Evolutionary conservation across 192 early-diverging fungal species (phyloP).

Genomic region (Backusella morwellensis): DNA sequence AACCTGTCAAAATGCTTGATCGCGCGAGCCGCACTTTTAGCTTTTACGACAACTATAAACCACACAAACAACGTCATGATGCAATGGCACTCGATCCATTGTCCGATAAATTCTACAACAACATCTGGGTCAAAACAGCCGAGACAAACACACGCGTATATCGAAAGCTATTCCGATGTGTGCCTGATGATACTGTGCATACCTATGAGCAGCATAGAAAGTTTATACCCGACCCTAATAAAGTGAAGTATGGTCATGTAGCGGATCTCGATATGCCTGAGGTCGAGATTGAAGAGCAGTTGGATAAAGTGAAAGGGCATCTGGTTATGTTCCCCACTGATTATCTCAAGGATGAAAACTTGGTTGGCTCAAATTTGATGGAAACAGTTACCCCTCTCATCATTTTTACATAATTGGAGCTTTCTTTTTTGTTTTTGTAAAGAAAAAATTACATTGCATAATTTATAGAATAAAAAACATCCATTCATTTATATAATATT

Average conservation of each 20-base stretch:
- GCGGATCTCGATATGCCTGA: conserved; percentile 33
- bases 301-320: conserved; percentile 45
- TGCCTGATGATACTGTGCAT: conserved; percentile 73
- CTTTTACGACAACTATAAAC: conserved; percentile 18
- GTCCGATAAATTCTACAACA: conserved; percentile 55
- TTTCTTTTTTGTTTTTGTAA: neutral
- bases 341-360: conserved; percentile 47
- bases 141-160: conserved; percentile 61
- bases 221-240: conserved; percentile 45
- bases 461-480: neutral
- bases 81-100: conserved; percentile 65
- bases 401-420: conserved; percentile 44
- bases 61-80: conserved; percentile 23
- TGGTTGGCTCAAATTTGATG: conserved; percentile 38
- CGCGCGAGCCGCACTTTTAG: conserved; percentile 10
- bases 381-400: conserved; percentile 49
- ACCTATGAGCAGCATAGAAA: conserved; percentile 51
- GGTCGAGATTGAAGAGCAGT: conserved; percentile 27
- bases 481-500: too few species aligned
- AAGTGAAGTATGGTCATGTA: conserved; percentile 44
- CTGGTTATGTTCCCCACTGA: conserved; percentile 48
- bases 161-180: conserved; percentile 73
- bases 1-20: conserved; percentile 37
- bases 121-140: conserved; percentile 60
- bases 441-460: neutral